These are phyloP conservation scores for Russula brevipes DNA, from an alignment of 768 basidiomycete species.

Conservation along the genomic window DNA sequence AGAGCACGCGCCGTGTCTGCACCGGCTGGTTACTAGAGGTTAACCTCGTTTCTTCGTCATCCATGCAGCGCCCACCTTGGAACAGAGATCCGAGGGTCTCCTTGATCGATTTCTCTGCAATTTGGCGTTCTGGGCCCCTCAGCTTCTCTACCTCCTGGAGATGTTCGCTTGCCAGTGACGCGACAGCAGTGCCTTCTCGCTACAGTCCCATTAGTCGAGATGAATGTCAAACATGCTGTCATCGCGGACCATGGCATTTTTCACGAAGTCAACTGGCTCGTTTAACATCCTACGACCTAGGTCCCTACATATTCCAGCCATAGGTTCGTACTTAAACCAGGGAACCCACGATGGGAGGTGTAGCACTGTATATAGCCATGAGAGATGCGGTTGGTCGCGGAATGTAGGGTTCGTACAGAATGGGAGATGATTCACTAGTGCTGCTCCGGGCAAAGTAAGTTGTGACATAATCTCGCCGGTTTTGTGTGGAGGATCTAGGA, in stretches of 20 bases:
- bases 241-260: neutral
- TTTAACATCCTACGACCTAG: neutral
- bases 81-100: neutral
- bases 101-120: neutral
- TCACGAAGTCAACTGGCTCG: neutral
- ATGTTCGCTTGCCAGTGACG: neutral
- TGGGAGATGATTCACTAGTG: conserved; percentile 11
- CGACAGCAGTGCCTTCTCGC: neutral
- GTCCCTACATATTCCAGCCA: neutral
- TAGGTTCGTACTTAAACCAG: neutral
- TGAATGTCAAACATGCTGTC: neutral
- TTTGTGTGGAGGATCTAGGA: neutral
- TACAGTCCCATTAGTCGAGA: neutral
- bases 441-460: neutral
- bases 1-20: too few species aligned
- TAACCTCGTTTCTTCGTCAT: too few species aligned
- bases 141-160: neutral
- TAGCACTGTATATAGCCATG: neutral
- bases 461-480: neutral
- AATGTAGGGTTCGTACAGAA: conserved; percentile 1
- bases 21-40: too few species aligned
- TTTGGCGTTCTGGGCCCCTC: neutral
- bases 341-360: too few species aligned
- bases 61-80: too few species aligned
- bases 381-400: neutral